phyloP scores from a whole-genome alignment of 2,329 filamentous ascomycete genomes.

The Monilinia fructicola region DNA sequence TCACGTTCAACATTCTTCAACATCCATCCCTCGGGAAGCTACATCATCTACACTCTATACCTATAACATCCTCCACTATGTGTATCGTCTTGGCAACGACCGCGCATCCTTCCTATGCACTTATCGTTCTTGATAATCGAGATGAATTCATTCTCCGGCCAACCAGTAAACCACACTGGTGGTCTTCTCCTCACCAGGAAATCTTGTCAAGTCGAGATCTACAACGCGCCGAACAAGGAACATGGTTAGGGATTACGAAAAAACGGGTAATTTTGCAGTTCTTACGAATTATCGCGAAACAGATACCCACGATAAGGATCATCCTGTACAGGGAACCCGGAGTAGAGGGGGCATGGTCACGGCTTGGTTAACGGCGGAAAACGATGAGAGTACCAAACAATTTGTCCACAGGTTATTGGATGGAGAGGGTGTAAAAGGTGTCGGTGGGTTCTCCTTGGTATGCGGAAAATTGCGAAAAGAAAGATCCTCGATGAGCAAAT shows the following conservation, averaged over 20 bases:
- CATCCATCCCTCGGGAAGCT: not conserved
- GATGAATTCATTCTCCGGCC: constrained; percentile 70
- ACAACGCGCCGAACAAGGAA: constrained; percentile 60
- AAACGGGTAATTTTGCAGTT: constrained; percentile 59
- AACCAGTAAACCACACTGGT: constrained; percentile 64
- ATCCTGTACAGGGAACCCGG: constrained; percentile 54
- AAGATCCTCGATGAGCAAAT: constrained; percentile 34
- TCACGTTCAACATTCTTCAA: constrained; percentile 17
- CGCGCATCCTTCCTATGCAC: constrained; percentile 70
- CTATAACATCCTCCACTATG: constrained; percentile 50
- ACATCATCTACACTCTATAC: not conserved
- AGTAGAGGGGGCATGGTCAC: constrained; percentile 65
- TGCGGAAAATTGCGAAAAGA: constrained; percentile 57
- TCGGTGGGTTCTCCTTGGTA: constrained; percentile 67
- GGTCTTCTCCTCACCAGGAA: constrained; percentile 42
- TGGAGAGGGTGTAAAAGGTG: constrained; percentile 54
- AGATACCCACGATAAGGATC: constrained; percentile 48
- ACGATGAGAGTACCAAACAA: constrained; percentile 49
- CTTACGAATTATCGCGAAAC: constrained; percentile 67
- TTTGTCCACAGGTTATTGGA: constrained; percentile 55
- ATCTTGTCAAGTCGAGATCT: constrained; percentile 62
- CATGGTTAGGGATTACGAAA: constrained; percentile 65
- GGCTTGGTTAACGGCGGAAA: constrained; percentile 56
- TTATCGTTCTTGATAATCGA: constrained; percentile 76
- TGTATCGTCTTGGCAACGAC: constrained; percentile 77